Base-by-base conservation (phyloP, 2,329 filamentous ascomycete genomes). In the Diaporthe destruens region DNA sequence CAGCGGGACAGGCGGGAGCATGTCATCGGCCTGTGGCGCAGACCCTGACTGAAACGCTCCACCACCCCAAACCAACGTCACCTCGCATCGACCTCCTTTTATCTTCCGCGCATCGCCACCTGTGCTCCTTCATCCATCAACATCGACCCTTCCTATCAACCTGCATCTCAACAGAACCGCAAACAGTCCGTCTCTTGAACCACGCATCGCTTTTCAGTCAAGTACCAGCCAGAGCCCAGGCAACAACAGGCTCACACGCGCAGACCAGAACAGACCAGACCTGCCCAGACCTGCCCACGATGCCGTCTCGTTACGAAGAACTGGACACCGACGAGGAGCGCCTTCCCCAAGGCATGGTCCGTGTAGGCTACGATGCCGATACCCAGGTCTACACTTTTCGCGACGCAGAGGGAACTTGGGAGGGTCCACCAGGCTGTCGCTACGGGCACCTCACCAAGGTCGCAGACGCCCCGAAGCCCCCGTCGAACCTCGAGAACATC, bases 311-410 rank as follows among this genome's bases (percentile, higher is more conserved):
- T 54, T 75, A 61, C 69, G 66, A 68, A 51, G 61, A 75, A 51
- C 68, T 72, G 54, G 76, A 77, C 63, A 69, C 72, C 14, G 86
- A 87, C 74, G 80, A 82, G 47, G 80, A 84, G 74, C 85, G 86
- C 67, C 81, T 88, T 47, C 86, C 86, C 5, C 80, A 85, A 65
- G 86, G 85, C 78, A 85, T 87, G 81, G 72, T 80, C 68, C 83
- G 86, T 66, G 81, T 86, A 44, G 85, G 86, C 75, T 87, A 88
- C 77, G 86, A 88, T 73, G 84, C 85, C 73, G 85, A 87, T 77
- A 82, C 80, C 5, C 80, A 86, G 76, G 81, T 78, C 36, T 87
- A 87, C 80, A 85, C 82, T 47, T 87, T 84, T 80, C 81, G 81
- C 67, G 84, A 85, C 72, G 71, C 75, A 68, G 79, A 84, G 23